Evolutionary conservation across 306 rosid genomes (phyloP), one percentile per base, ranked within the genome.

Genomic region (Citrullus amarus): DNA sequence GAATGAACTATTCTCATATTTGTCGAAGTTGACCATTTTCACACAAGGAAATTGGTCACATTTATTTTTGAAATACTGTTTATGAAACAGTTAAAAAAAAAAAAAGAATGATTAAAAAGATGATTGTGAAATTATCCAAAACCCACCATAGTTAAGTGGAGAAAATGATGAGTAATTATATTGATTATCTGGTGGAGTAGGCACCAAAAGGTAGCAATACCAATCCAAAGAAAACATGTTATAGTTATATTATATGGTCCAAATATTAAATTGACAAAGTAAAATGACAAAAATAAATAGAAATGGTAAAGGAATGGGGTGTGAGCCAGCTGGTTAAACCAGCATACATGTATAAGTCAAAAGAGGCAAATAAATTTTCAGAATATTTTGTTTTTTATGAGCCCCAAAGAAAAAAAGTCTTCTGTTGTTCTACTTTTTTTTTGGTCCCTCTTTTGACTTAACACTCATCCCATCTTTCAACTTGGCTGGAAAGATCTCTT

Each of bases 111-210:
- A 28, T 11, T 61, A 56, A 58, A 58, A 58, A 58, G 32, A 6
- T 32, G 69, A 34, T 32, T 0, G 20, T 58, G 69, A 66, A 34
- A 65, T 65, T n/a, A 34, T 16, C 43, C 17, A 65, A 65, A 65
- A 8, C 25, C 46, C 48, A 65, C 25, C 28, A 25, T 18, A 34
- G 20, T 65, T 65, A 34, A 14, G 48, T 38, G 72, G 72, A 18
- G 72, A 66, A 16, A 67, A 67, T 67, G 73, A 67, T 67, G 73
- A 18, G 73, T 67, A 67, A 67, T 67, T 36, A 67, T 39, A 59
- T 25, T 1, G 20, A 14, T 34, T 6, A 34, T 16, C 36, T 32
- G 6, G 46, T 63, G 70, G 70, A 63, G 44, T 32, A 2, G 46
- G 70, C 34, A 59, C 17, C 25, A 1, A 54, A 17, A 17, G 16